Conservation (phyloP, 2,329 filamentous ascomycete species). For the Neurospora sp. region DNA sequence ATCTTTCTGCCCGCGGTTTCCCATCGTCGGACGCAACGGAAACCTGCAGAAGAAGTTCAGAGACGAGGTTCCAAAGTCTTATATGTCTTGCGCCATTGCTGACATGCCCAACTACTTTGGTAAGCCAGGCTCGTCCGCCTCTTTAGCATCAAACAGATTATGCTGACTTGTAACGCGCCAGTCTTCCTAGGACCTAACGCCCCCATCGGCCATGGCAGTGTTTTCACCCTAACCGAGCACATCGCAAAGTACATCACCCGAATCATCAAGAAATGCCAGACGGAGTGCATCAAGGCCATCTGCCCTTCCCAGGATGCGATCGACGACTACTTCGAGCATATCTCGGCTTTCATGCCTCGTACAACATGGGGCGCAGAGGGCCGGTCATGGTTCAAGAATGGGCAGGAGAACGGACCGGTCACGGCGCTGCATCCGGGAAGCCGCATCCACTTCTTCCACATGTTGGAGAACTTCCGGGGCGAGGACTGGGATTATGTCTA, state of each 20-base stretch:
- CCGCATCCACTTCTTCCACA: slow-evolving; percentile 42
- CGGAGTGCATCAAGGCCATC: slow-evolving; percentile 37
- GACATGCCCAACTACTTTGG: slow-evolving; percentile 47
- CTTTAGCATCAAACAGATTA: not conserved
- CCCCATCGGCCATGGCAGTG: slow-evolving; percentile 39
- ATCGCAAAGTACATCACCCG: slow-evolving; percentile 41
- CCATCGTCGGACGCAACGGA: slow-evolving; percentile 36
- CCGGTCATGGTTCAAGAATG: slow-evolving; percentile 43
- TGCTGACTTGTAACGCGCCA: slow-evolving; percentile 15
- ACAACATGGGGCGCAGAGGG: slow-evolving; percentile 37
- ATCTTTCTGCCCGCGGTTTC: slow-evolving; percentile 41
- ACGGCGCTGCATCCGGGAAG: slow-evolving; percentile 41
- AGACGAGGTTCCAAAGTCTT: slow-evolving; percentile 33
- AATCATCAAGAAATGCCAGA: slow-evolving; percentile 39
- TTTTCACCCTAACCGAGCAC: slow-evolving; percentile 41
- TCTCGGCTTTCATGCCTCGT: slow-evolving; percentile 40
- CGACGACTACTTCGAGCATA: slow-evolving; percentile 40
- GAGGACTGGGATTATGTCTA: slow-evolving; percentile 46
- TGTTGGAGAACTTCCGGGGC: slow-evolving; percentile 38
- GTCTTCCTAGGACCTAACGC: slow-evolving; percentile 42
- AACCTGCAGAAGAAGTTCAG: slow-evolving; percentile 41
- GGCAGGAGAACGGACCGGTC: slow-evolving; percentile 32
- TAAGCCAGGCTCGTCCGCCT: slow-evolving; percentile 19
- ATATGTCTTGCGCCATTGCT: slow-evolving; percentile 43
- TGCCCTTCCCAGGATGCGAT: slow-evolving; percentile 35